Evolutionary conservation across 192 early-diverging fungal species (phyloP).

Genomic region (Helicostylum pulchrum): DNA sequence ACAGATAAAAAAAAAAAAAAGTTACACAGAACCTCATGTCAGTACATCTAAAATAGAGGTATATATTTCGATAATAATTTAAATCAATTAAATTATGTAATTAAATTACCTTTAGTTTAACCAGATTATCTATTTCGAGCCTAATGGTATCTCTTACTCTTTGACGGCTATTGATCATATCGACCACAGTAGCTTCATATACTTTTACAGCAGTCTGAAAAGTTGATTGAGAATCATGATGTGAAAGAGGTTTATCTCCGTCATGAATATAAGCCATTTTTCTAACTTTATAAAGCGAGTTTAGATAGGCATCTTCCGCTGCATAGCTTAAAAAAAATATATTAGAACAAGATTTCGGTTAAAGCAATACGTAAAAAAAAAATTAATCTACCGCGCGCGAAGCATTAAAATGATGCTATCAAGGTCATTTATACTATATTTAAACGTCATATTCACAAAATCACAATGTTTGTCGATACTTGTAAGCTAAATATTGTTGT

Average conservation of each 20-base stretch:
- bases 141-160: slow-evolving; percentile 19
- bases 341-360: not conserved
- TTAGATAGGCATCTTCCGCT: slow-evolving; percentile 25
- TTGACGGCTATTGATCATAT: slow-evolving; percentile 19
- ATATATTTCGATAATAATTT: not conserved
- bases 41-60: not conserved
- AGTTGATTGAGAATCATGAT: not conserved
- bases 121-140: slow-evolving; percentile 18
- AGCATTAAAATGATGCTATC: slow-evolving; percentile 24
- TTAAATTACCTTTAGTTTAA: slow-evolving; percentile 7
- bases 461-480: slow-evolving; percentile 24
- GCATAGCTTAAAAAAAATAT: not conserved
- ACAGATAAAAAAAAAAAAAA: not conserved
- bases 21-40: not conserved
- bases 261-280: not conserved
- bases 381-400: slow-evolving; percentile 15
- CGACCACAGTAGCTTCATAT: slow-evolving; percentile 14
- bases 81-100: not conserved
- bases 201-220: slow-evolving; percentile 11
- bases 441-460: slow-evolving; percentile 26
- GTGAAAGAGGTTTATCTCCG: not conserved
- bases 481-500: slow-evolving; percentile 8
- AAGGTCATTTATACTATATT: slow-evolving; percentile 26
- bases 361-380: not conserved
- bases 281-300: slow-evolving; percentile 17